Evolutionary conservation across 2,329 filamentous ascomycete species (phyloP).

Genomic region (Madurella fahalii): DNA sequence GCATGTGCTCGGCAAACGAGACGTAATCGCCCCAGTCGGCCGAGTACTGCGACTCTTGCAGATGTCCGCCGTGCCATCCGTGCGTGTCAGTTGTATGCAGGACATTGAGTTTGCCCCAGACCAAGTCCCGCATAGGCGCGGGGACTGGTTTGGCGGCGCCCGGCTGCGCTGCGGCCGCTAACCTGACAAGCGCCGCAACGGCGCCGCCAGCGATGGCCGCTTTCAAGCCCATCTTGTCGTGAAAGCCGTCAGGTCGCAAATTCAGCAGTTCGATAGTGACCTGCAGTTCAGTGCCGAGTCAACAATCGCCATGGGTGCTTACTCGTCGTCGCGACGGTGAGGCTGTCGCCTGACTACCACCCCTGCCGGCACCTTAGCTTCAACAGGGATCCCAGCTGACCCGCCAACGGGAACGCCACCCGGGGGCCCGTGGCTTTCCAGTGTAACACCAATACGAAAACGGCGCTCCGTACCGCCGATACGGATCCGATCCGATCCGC

Average conservation of each 20-base stretch:
- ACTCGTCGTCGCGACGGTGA: too few relatives aligned
- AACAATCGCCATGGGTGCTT: background rate
- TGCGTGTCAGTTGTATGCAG: constrained; percentile 96
- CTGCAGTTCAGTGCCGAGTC: background rate
- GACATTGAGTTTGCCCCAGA: constrained; percentile 95
- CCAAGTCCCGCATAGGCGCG: constrained; percentile 76
- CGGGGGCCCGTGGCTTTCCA: too few relatives aligned
- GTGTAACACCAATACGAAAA: too few relatives aligned
- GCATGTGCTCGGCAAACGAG: constrained; percentile 83
- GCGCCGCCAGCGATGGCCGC: constrained; percentile 36
- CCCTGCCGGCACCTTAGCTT: too few relatives aligned
- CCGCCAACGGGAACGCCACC: too few relatives aligned
- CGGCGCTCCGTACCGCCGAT: too few relatives aligned
- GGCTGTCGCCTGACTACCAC: too few relatives aligned
- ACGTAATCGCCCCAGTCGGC: constrained; percentile 98
- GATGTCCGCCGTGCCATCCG: constrained; percentile 90
- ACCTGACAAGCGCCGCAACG: constrained; percentile 31
- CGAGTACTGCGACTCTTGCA: constrained; percentile 88
- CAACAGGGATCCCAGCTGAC: too few relatives aligned
- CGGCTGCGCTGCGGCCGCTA: constrained; percentile 62
- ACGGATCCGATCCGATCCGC: too few relatives aligned
- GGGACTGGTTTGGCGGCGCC: constrained; percentile 71
- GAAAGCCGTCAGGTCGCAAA: background rate
- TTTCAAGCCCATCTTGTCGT: constrained; percentile 28
- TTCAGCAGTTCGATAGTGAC: background rate